Evolutionary conservation across 2,329 filamentous ascomycete species (phyloP), one percentile per base, ranked within the genome.

Genomic region (Trichoderma harzianum): DNA sequence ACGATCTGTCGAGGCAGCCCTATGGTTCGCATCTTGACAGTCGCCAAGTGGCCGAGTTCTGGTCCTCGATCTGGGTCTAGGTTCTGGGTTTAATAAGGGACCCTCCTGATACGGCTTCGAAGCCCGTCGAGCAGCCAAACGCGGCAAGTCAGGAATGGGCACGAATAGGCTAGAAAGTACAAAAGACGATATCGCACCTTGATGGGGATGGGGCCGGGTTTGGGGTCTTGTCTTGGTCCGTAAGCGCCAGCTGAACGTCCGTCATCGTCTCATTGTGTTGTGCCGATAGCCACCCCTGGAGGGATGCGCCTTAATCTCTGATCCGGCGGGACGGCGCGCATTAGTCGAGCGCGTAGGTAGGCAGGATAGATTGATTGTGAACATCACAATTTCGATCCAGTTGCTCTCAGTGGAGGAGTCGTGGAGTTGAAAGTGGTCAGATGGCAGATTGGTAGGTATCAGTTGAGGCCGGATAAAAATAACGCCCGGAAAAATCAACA

Each of bases 1-100:
- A 74, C 55, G 65, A 72, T 73, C 63, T 58, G 51, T 51, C 43
- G 69, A 73, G 72, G 72, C 73, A 74, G 73, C 73, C 72, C 68
- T 74, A 73, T 70, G 68, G 65, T 63, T 69, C 62, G 68, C 72
- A 71, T 62, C 61, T 71, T 67, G 68, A 64, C 53, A 28, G 34
- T 16, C 10, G 64, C n/a, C 64, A 62, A 71, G 58, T 67, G 71
- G 71, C 28, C 62, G 61, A 34, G 43, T 62, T 61, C 39, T 69
- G 65, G 65, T 47, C 18, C 53, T 32, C 53, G 65, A 68, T 60
- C n/a, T 21, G 21, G 47, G 47, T 24, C 53, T 57, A 26, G 39
- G 39, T 43, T 60, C n/a, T 21, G 2, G 47, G 47, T 53, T 34
- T 36, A 26, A n/a, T 58, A 30, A 28, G 34, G 36, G 55, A 53